Base-by-base conservation (phyloP, 1,284 basidiomycete species). In the Ceratobasidium sp. region DNA sequence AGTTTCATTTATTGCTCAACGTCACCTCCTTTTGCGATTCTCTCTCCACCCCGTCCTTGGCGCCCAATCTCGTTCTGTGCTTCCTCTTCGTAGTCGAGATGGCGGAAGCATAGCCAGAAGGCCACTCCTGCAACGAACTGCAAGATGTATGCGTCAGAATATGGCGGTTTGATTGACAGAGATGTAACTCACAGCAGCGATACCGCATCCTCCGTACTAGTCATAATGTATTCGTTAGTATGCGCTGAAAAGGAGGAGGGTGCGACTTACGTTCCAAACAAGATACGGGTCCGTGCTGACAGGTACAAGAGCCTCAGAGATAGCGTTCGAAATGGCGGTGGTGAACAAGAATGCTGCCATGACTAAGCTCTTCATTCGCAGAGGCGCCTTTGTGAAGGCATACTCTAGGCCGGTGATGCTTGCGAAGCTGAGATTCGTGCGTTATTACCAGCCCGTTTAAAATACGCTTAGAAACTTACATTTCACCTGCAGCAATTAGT, bases 371-470 rank as follows among this genome's bases (percentile, higher is more conserved):
- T 88, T 87, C 92, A 94, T 93, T 81, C 92, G 92, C 81, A 85
- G 88, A 8, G 92, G 91, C 14, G 91, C 90, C 79, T 94, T 95
- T 72, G 91, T 94, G 84, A 92, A 95, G n/a, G 93, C 94, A 79
- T 95, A 95, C 81, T 96, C 94, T 75, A 84, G 78, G 55, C 82
- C 82, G 11, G 93, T 95, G 81, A 96, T 93, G 8, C 90, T 92
- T 0, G 93, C 93, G 69, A 96, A 87, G 78, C 96, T 94, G n/a
- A n/a, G n/a, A n/a, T n/a, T n/a, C n/a, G n/a, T n/a, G n/a, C n/a
- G n/a, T n/a, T n/a, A n/a, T n/a, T n/a, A n/a, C n/a, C n/a, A n/a
- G n/a, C n/a, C n/a, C n/a, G n/a, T n/a, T n/a, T n/a, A n/a, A n/a
- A n/a, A n/a, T n/a, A n/a, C n/a, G n/a, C n/a, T n/a, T n/a, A n/a